Conservation (phyloP, 2,329 filamentous ascomycete genomes). For the Penicillium sp. region DNA sequence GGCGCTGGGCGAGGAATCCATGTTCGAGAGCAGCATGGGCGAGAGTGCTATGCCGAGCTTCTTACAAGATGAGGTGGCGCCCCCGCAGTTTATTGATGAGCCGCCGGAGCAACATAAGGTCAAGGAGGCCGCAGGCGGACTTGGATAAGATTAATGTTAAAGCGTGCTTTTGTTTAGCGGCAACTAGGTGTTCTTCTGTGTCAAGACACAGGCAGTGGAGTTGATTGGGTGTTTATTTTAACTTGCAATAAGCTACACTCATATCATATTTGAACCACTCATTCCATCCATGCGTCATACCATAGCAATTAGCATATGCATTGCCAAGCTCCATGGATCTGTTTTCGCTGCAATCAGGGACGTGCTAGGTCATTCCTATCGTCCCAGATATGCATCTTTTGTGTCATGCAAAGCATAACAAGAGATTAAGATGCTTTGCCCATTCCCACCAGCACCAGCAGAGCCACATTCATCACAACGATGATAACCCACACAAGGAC, state of each 20-base stretch:
- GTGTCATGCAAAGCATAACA: not conserved
- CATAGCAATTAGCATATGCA: not conserved
- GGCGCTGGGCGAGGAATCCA: conserved; percentile 89
- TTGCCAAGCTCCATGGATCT: not conserved
- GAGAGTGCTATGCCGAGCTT: conserved; percentile 73
- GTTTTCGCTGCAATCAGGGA: not conserved
- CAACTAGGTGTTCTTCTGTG: conserved; percentile 11
- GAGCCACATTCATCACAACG: conserved; percentile 74
- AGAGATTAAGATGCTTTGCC: conserved; percentile 44
- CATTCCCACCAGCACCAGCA: conserved; percentile 64
- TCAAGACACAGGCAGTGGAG: conserved; percentile 19
- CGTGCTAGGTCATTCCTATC: not conserved
- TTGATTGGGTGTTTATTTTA: conserved; percentile 11
- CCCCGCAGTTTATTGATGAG: conserved; percentile 88
- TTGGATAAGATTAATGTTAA: conserved; percentile 24
- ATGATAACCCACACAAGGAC: conserved; percentile 71
- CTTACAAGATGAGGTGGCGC: conserved; percentile 80
- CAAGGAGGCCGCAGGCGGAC: conserved; percentile 68
- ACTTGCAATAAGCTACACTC: conserved; percentile 1
- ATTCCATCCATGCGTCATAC: not conserved
- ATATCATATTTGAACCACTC: not conserved
- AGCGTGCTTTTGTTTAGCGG: conserved; percentile 11
- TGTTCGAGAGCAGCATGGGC: conserved; percentile 70
- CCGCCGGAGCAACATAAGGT: conserved; percentile 74
- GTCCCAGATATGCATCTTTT: not conserved